phyloP scores from a whole-genome alignment of 176 grass and related monocot genomes.

The Saccharum spontaneum region DNA sequence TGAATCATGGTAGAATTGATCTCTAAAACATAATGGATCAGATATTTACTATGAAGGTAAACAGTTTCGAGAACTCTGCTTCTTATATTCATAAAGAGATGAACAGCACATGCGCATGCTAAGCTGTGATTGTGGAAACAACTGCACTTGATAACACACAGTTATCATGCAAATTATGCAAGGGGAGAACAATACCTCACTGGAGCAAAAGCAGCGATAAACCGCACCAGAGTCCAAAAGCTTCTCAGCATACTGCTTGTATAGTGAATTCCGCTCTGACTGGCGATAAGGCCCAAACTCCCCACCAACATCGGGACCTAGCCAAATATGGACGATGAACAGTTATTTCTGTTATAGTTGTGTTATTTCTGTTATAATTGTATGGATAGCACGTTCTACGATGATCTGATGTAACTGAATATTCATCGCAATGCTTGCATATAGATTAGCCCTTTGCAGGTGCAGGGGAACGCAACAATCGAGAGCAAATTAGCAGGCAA shows the following conservation, averaged over 20 bases:
- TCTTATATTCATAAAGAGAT: not conserved
- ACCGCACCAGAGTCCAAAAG: conserved; percentile 79
- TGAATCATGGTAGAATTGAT: not conserved
- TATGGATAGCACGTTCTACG: not conserved
- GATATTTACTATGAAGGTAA: not conserved
- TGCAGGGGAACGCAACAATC: not conserved
- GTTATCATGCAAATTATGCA: not conserved
- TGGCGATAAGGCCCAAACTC: conserved; percentile 90
- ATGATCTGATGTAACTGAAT: not conserved
- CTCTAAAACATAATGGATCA: not conserved
- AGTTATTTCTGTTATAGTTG: not conserved
- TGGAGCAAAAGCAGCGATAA: conserved; percentile 95
- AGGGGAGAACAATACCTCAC: conserved; percentile 44
- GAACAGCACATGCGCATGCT: not conserved
- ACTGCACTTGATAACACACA: not conserved
- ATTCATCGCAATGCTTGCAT: not conserved
- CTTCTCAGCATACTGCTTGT: conserved; percentile 81
- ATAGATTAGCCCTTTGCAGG: not conserved
- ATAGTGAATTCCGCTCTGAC: conserved; percentile 83
- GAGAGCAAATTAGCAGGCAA: not conserved
- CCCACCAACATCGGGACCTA: conserved; percentile 77
- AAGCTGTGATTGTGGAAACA: not conserved
- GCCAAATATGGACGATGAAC: not conserved
- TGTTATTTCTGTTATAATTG: not conserved
- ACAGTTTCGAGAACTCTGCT: not conserved